Conservation (phyloP, 202 grass and related monocot species). For the Digitaria exilis region DNA sequence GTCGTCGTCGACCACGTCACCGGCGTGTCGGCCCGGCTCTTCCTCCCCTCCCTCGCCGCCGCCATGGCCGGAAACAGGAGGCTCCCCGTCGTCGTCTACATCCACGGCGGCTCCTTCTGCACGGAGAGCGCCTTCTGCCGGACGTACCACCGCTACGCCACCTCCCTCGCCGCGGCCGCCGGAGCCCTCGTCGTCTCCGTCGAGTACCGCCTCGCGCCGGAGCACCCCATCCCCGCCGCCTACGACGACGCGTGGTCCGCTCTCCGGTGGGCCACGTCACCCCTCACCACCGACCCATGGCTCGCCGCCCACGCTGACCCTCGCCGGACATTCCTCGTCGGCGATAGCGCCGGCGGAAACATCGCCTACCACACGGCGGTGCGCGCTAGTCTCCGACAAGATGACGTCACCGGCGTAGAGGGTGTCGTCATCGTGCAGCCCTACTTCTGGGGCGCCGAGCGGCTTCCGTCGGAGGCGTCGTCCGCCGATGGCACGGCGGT, state of each 20-base stretch:
- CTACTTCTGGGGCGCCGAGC: conserved; percentile 35
- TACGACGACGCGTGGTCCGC: background rate
- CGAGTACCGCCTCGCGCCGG: conserved; percentile 57
- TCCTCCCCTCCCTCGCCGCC: background rate
- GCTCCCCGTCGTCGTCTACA: background rate
- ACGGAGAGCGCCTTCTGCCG: background rate
- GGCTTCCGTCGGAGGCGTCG: background rate
- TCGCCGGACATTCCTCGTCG: conserved; percentile 13
- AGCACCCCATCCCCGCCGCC: conserved; percentile 30
- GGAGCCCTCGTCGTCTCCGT: conserved; percentile 36
- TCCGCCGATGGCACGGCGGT: background rate
- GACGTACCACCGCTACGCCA: background rate
- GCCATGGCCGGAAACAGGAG: background rate
- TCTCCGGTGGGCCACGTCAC: background rate
- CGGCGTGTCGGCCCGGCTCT: background rate
- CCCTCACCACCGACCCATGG: conserved; percentile 30
- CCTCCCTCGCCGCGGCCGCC: background rate
- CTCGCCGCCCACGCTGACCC: conserved; percentile 30
- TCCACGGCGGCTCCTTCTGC: background rate
- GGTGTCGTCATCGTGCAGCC: conserved; percentile 48
- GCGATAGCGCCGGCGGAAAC: conserved; percentile 40
- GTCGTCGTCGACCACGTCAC: background rate
- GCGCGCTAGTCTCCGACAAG: background rate
- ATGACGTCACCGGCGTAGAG: conserved; percentile 1
- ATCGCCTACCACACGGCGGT: conserved; percentile 22